Percentiles rank a stretch among this genome's conserved stretches.
Conservation (phyloP, 306 rosid genomes). For the Inga laurina region DNA sequence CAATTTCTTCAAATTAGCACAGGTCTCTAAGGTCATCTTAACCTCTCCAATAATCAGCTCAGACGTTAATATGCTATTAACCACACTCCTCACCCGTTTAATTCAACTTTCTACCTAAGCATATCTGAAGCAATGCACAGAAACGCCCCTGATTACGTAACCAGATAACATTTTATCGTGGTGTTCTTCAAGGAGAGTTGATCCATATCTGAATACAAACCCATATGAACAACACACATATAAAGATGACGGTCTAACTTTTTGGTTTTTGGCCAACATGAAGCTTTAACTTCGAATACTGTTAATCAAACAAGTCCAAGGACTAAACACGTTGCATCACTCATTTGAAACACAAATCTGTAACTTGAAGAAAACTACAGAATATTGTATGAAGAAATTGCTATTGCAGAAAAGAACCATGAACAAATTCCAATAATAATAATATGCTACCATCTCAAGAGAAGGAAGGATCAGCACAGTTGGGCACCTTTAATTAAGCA, state of each 20-base stretch:
- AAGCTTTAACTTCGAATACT: neutral
- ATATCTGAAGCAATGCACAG: slow-evolving; percentile 7
- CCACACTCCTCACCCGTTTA: neutral
- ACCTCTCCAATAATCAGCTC: neutral
- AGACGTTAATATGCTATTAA: slow-evolving; percentile 4
- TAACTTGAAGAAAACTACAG: slow-evolving; percentile 27
- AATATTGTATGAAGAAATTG: slow-evolving; percentile 16
- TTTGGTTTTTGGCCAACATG: neutral
- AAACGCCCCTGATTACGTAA: neutral
- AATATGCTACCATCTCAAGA: neutral
- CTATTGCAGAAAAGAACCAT: slow-evolving; percentile 17
- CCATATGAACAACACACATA: neutral
- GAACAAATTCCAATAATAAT: neutral
- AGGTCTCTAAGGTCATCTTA: slow-evolving; percentile 12
- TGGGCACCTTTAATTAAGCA: slow-evolving; percentile 1
- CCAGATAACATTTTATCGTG: neutral
- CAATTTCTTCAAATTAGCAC: slow-evolving; percentile 10
- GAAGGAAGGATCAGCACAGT: neutral
- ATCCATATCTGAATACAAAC: neutral
- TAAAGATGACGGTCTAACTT: neutral
- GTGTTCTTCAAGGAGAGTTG: neutral
- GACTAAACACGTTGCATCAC: slow-evolving; percentile 18
- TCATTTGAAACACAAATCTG: slow-evolving; percentile 19
- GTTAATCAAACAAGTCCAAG: slow-evolving; percentile 19
- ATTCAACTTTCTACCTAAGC: neutral